These are phyloP conservation scores for Fragaria nilgerrensis DNA, from an alignment of 306 rosid species.

Conservation along the genomic window DNA sequence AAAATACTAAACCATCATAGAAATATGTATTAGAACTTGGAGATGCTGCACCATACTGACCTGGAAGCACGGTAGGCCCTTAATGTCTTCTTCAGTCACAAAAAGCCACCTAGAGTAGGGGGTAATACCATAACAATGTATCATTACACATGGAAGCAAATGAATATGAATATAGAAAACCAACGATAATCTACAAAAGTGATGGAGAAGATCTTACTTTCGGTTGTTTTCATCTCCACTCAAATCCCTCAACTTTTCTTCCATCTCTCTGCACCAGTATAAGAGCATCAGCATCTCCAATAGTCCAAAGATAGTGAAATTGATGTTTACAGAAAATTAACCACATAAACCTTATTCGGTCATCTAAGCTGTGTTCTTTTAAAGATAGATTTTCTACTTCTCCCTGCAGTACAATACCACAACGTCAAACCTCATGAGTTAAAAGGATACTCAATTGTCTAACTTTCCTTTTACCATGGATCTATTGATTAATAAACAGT, in stretches of 20 bases:
- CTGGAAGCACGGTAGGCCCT: conserved; percentile 79
- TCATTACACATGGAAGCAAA: neutral
- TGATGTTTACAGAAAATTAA: conserved; percentile 28
- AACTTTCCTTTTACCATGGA: neutral
- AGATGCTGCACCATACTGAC: conserved; percentile 40
- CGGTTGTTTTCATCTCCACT: conserved; percentile 81
- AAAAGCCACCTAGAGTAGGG: conserved; percentile 64
- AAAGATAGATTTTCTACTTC: conserved; percentile 75
- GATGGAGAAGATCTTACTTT: conserved; percentile 48
- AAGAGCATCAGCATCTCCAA: conserved; percentile 26
- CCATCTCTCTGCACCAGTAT: conserved; percentile 68
- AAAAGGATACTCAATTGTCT: conserved; percentile 11
- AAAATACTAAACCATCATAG: conserved; percentile 15
- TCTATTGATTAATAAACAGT: neutral
- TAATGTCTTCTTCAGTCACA: conserved; percentile 92
- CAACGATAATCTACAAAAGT: conserved; percentile 18
- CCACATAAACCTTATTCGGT: conserved; percentile 69
- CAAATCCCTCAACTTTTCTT: conserved; percentile 76
- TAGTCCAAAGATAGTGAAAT: conserved; percentile 20
- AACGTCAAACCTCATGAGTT: conserved; percentile 23
- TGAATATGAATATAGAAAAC: neutral
- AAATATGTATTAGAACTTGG: conserved; percentile 18
- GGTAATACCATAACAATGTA: neutral
- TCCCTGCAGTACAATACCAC: conserved; percentile 62
- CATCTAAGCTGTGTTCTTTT: conserved; percentile 78